A percentile compares a stretch with the other conserved stretches of the same genome.
Conservation (phyloP, 192 early-diverging fungal species). For the Umbelopsis sp. region DNA sequence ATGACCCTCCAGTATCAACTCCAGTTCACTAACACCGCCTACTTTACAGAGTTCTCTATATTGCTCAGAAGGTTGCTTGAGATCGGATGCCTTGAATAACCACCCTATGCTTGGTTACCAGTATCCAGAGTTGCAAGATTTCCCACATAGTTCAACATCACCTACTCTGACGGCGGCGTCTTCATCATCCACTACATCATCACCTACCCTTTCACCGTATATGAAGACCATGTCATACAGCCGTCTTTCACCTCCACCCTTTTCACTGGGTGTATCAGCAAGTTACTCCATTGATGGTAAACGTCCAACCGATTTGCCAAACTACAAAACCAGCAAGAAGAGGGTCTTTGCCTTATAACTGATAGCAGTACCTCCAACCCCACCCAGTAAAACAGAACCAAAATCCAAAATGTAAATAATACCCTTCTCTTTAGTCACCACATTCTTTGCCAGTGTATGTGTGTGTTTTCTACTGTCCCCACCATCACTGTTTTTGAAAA, state of each 20-base stretch:
- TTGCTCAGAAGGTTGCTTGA: conserved; percentile 23
- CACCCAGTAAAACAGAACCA: not conserved
- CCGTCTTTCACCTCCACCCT: conserved; percentile 15
- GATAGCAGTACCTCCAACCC: not conserved
- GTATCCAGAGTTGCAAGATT: conserved; percentile 22
- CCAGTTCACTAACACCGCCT: not conserved
- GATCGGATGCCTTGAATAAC: conserved; percentile 6
- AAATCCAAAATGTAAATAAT: conserved; percentile 15
- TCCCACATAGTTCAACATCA: conserved; percentile 17
- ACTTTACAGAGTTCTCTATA: conserved; percentile 19
- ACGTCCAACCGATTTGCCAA: not conserved
- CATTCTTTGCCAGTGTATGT: not conserved
- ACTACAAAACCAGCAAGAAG: conserved; percentile 13
- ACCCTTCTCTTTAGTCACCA: not conserved
- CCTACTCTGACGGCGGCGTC: conserved; percentile 9
- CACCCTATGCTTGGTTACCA: conserved; percentile 25
- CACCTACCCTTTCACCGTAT: conserved; percentile 19
- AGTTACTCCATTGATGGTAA: not conserved
- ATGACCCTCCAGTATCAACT: not conserved
- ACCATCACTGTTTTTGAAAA: not conserved
- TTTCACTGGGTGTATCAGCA: conserved; percentile 17
- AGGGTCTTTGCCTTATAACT: conserved; percentile 10
- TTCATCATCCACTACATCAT: conserved; percentile 5
- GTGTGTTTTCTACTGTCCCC: not conserved
- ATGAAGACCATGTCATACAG: conserved; percentile 16